These are phyloP conservation scores for Stephania cephalantha DNA, from an alignment of 164 flowering plant genomes.

Conservation along the genomic window DNA sequence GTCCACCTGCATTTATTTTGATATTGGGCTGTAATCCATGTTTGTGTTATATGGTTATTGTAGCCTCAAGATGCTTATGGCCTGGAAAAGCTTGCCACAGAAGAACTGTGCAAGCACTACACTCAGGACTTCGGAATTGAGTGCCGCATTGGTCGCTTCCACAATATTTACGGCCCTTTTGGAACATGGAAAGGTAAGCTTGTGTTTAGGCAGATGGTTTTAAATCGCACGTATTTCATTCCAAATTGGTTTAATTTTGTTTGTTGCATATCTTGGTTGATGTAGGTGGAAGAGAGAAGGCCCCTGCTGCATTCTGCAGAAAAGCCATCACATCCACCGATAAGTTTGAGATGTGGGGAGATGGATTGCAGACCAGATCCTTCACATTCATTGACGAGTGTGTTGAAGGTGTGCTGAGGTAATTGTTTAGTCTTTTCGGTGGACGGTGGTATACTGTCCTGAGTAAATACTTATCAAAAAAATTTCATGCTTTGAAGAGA, in stretches of 20 bases:
- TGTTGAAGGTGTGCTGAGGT: constrained; percentile 96
- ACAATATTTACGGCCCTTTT: constrained; percentile 95
- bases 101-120: constrained; percentile 96
- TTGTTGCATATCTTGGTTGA: constrained; percentile 8
- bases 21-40: neutral
- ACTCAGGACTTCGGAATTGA: constrained; percentile 94
- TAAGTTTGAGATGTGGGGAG: constrained; percentile 99
- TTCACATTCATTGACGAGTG: constrained; percentile 98
- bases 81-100: constrained; percentile 91
- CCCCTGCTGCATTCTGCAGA: constrained; percentile 98
- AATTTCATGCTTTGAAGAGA: neutral
- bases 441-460: neutral
- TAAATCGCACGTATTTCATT: neutral
- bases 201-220: neutral
- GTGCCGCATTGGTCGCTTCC: constrained; percentile 94
- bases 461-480: neutral
- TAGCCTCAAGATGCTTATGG: constrained; percentile 99
- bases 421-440: neutral
- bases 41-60: constrained; percentile 2
- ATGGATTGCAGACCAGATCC: constrained; percentile 93
- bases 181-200: constrained; percentile 96
- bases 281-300: constrained; percentile 95
- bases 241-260: neutral
- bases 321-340: constrained; percentile 81
- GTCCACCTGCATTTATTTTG: neutral